Percentiles rank a stretch among this genome's conserved stretches.
These are phyloP conservation scores for Rhododendron ovatum DNA, from an alignment of 148 eudicot species.

Conservation along the genomic window DNA sequence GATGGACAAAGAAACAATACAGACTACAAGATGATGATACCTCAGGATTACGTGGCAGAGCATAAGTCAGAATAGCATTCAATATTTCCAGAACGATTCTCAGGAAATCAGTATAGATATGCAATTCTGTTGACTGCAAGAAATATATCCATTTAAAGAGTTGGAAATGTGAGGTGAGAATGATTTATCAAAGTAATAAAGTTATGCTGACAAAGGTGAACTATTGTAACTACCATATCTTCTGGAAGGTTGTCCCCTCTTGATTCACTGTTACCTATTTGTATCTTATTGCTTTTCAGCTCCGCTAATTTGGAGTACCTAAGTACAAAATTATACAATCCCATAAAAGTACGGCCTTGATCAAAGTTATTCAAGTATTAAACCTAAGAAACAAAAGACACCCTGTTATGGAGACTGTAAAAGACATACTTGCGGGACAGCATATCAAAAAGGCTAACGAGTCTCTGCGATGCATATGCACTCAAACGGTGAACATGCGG, in stretches of 20 bases:
- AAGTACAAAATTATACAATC: constrained; percentile 13
- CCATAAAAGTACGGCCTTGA: neutral
- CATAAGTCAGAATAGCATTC: constrained; percentile 81
- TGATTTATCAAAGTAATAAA: neutral
- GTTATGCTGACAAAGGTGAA: neutral
- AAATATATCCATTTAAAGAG: constrained; percentile 2
- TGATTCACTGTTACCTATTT: constrained; percentile 33
- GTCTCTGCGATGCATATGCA: constrained; percentile 88
- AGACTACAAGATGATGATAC: constrained; percentile 27
- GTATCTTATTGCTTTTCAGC: constrained; percentile 58
- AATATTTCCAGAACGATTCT: constrained; percentile 86
- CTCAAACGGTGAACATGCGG: constrained; percentile 91
- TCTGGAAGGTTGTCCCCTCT: constrained; percentile 51
- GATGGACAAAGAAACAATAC: neutral
- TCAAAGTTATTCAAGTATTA: neutral
- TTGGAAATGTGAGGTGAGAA: neutral
- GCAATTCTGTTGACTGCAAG: constrained; percentile 80
- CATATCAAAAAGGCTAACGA: constrained; percentile 90
- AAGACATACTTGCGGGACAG: constrained; percentile 79
- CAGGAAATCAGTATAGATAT: constrained; percentile 85
- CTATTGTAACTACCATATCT: constrained; percentile 28
- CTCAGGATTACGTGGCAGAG: constrained; percentile 96
- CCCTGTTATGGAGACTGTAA: neutral
- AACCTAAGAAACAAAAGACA: neutral
- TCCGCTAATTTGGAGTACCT: constrained; percentile 88